Percentiles rank a stretch among this genome's conserved stretches.
Evolutionary conservation across 345 rosid species (phyloP).

Genomic region (Abelmoschus esculentus): DNA sequence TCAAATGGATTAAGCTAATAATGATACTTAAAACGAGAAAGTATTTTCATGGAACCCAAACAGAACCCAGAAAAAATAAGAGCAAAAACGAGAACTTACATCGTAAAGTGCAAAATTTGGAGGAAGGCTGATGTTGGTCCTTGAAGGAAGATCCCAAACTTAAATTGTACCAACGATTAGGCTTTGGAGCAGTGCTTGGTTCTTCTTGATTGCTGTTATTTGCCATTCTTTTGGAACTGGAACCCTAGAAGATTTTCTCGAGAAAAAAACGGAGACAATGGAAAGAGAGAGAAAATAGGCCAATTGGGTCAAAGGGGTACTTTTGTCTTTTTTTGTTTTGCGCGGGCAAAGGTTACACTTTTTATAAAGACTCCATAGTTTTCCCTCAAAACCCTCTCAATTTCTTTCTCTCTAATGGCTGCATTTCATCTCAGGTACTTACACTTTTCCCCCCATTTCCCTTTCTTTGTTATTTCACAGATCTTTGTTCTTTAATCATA

Average conservation of each 20-base stretch:
- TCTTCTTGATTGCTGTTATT: constrained; percentile 38
- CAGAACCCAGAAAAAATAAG: constrained; percentile 4
- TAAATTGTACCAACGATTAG: constrained; percentile 63
- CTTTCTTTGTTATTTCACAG: too few species aligned
- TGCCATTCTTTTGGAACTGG: constrained; percentile 11
- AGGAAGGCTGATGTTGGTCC: constrained; percentile 26
- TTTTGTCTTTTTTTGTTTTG: constrained; percentile 2
- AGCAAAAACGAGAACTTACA: constrained; percentile 31
- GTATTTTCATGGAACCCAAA: not conserved
- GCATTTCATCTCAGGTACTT: too few species aligned
- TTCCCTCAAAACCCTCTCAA: too few species aligned
- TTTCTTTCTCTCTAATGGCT: too few species aligned
- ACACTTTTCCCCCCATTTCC: too few species aligned
- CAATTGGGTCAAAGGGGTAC: constrained; percentile 6
- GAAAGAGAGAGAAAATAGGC: not conserved
- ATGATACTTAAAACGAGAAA: not conserved
- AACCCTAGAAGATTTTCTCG: not conserved
- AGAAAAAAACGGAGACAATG: not conserved
- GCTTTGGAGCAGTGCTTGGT: constrained; percentile 49
- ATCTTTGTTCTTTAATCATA: too few species aligned
- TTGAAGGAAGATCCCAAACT: constrained; percentile 61
- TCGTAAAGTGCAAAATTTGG: constrained; percentile 66
- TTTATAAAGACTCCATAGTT: too few species aligned
- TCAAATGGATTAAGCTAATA: not conserved
- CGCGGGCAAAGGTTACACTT: too few species aligned